Base-by-base conservation (phyloP, 1,284 basidiomycete species). In the Ganoderma multipileum region DNA sequence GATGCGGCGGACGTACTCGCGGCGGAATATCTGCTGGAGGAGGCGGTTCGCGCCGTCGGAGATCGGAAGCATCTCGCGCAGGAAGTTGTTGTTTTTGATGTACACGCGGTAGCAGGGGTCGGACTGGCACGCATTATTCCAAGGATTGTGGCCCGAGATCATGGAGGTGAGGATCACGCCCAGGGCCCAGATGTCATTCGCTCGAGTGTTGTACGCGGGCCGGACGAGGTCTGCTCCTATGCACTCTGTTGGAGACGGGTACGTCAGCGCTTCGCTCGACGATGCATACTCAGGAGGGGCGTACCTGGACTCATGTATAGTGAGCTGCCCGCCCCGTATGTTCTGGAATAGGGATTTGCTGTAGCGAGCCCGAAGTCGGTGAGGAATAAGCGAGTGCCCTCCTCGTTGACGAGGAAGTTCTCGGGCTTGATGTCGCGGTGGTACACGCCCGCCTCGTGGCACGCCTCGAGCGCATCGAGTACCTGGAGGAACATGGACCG, bases 131-230 rank as follows among this genome's bases (percentile, higher is more conserved):
- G 97, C 95, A 74, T 87, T 85, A 70, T 89, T 88, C 97, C 97
- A 99, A 2, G 95, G 96, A 78, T 95, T 95, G 55, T 92, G 89
- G n/a, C 94, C 93, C 68, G 93, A 93, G 44, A 95, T 91, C 81
- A 99, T 88, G 81, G 96, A 97, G 61, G 75, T 73, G 57, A 79
- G 70, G 68, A 79, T 76, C 59, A 78, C 72, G 26, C 78, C 78
- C 14, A 79, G 71, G 6, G 78, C 72, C 78, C 78, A 79, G 39
- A 79, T 67, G 65, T 79, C 78, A 70, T 79, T 78, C 5, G 71
- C 65, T 12, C 73, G 66, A 0, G 75, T 72, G 55, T 73, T 72
- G 67, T 79, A 79, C 8, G 72, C 47, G 0, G 59, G 58, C 3
- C 60, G 67, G 0, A 63, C 47, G 2, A 64, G 60, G 39, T 75